phyloP scores from a whole-genome alignment of 345 rosid species.

The Moricandia arvensis region DNA sequence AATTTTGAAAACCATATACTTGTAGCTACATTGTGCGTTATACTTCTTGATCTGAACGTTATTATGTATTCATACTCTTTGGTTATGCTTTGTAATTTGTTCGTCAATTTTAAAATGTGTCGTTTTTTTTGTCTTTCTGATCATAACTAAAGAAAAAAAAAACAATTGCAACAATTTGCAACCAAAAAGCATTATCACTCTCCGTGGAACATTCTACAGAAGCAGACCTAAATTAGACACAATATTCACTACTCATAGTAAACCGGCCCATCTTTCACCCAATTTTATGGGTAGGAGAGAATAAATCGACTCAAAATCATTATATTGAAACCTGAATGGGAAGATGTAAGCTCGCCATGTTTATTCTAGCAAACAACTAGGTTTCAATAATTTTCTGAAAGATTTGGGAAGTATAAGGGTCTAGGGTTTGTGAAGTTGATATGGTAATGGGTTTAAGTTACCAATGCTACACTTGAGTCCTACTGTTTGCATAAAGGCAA shows the following conservation, averaged over 20 bases:
- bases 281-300: not conserved
- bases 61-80: too few relatives aligned
- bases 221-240: not conserved
- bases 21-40: not conserved
- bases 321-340: not conserved
- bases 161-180: too few relatives aligned
- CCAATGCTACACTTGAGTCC: not conserved
- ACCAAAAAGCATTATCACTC: too few relatives aligned
- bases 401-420: not conserved
- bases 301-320: not conserved
- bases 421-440: constrained; percentile 4
- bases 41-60: not conserved
- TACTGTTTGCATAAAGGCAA: not conserved
- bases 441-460: constrained; percentile 46
- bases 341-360: not conserved
- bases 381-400: not conserved
- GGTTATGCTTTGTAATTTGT: too few relatives aligned
- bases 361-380: not conserved
- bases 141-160: too few relatives aligned
- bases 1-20: not conserved
- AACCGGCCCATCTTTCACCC: not conserved
- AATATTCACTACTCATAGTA: not conserved
- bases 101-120: too few relatives aligned
- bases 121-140: too few relatives aligned
- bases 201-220: not conserved